phyloP scores from a whole-genome alignment of 108 stramenopile species.

The Aurantiochytrium sp. region DNA sequence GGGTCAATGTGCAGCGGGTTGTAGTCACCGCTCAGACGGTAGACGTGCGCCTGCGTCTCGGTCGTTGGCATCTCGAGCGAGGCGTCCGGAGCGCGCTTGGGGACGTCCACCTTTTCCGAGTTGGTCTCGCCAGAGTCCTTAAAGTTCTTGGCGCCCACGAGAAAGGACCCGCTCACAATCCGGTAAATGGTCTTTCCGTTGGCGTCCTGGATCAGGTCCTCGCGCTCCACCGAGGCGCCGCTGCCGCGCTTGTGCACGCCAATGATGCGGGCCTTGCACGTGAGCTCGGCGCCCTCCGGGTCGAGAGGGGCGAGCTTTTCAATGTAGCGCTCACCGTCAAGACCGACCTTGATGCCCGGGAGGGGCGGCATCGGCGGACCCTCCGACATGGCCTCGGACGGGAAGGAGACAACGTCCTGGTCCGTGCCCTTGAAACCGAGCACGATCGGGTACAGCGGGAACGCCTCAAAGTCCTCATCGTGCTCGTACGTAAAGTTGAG shows the following conservation, averaged over 20 bases:
- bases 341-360: slow-evolving; percentile 18
- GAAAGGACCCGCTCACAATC: background rate
- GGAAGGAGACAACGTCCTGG: slow-evolving; percentile 34
- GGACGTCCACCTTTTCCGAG: slow-evolving; percentile 6
- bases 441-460: slow-evolving; percentile 32
- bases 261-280: background rate
- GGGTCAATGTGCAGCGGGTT: slow-evolving; percentile 75
- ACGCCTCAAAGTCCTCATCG: slow-evolving; percentile 25
- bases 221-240: slow-evolving; percentile 1
- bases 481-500: slow-evolving; percentile 30
- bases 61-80: slow-evolving; percentile 32
- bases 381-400: slow-evolving; percentile 8
- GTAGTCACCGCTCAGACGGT: slow-evolving; percentile 78
- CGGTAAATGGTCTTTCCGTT: background rate
- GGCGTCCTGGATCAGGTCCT: background rate
- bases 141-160: slow-evolving; percentile 16
- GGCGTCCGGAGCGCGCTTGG: slow-evolving; percentile 13
- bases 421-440: slow-evolving; percentile 34
- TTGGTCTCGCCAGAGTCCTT: slow-evolving; percentile 20
- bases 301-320: slow-evolving; percentile 5
- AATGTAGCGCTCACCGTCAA: slow-evolving; percentile 3
- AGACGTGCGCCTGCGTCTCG: slow-evolving; percentile 63
- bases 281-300: background rate
- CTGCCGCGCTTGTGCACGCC: slow-evolving; percentile 12
- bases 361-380: background rate